Evolutionary conservation across 352 stramenopile species (phyloP).

Genomic region (Peronosclerospora sorghi): DNA sequence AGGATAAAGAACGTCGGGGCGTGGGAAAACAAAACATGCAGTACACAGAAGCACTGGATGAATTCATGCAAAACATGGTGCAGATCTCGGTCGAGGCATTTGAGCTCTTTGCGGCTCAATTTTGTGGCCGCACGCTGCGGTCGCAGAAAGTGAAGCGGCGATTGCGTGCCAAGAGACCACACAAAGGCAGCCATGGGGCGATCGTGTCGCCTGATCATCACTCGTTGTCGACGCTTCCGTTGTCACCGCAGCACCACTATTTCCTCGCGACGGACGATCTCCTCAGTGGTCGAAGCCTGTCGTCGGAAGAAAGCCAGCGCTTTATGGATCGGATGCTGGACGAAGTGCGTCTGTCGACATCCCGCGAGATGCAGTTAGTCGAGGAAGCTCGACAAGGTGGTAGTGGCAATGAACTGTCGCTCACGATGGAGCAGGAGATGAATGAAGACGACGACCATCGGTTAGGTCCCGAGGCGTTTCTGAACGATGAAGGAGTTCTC

Average conservation of each 20-base stretch:
- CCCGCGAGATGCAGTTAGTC: conserved; percentile 32
- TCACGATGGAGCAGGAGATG: conserved; percentile 5
- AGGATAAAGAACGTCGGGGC: conserved; percentile 69
- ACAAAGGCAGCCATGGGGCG: conserved; percentile 5
- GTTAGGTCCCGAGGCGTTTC: conserved; percentile 49
- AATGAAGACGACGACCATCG: conserved; percentile 22
- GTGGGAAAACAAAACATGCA: conserved; percentile 83
- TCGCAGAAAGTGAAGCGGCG: conserved; percentile 69
- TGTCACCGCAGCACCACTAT: conserved; percentile 25
- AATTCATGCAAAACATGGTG: conserved; percentile 56
- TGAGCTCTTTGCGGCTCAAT: conserved; percentile 61
- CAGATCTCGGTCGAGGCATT: conserved; percentile 62
- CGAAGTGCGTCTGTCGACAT: conserved; percentile 44
- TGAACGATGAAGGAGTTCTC: conserved; percentile 61
- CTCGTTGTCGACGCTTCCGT: conserved; percentile 5
- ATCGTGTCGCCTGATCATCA: conserved; percentile 2
- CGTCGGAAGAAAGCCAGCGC: conserved; percentile 56
- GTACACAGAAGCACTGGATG: conserved; percentile 57
- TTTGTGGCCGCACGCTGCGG: conserved; percentile 59
- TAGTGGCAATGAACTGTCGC: not conserved
- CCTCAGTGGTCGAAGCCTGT: conserved; percentile 27
- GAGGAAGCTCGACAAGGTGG: conserved; percentile 8
- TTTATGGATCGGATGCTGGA: conserved; percentile 76
- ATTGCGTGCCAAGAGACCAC: not conserved
- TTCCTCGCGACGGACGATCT: conserved; percentile 42